Evolutionary conservation across 1,139 yeast species (phyloP).

Genomic region (Yamadazyma sp.): DNA sequence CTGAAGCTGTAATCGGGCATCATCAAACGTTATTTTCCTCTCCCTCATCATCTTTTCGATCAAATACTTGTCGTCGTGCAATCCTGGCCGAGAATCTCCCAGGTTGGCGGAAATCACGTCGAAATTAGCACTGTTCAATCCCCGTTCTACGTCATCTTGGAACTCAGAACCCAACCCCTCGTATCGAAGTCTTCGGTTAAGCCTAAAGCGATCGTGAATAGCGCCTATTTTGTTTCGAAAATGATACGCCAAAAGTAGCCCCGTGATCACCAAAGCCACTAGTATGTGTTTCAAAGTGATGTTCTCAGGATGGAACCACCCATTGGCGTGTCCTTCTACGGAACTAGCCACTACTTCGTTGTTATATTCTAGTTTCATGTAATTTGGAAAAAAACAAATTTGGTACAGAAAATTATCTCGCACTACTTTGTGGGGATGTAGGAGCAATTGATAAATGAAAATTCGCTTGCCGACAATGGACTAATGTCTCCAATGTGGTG

Average conservation of each 20-base stretch:
- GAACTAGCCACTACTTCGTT: constrained; percentile 7
- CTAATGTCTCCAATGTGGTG: too few species aligned
- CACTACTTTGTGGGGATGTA: not conserved
- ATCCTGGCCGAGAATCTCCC: constrained; percentile 59
- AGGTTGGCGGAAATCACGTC: constrained; percentile 49
- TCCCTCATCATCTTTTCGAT: constrained; percentile 57
- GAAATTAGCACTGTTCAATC: constrained; percentile 61
- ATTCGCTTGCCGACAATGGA: too few species aligned
- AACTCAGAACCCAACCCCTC: constrained; percentile 37
- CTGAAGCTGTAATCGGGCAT: constrained; percentile 61
- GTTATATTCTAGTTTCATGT: constrained; percentile 11
- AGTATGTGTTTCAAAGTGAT: constrained; percentile 13
- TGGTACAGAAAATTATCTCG: not conserved
- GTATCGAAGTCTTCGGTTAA: constrained; percentile 22
- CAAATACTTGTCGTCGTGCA: constrained; percentile 51
- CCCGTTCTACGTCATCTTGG: constrained; percentile 61
- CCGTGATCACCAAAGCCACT: constrained; percentile 14
- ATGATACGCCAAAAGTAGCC: constrained; percentile 19
- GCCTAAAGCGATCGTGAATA: constrained; percentile 26
- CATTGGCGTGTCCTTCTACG: constrained; percentile 8
- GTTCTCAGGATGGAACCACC: constrained; percentile 9
- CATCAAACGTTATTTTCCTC: constrained; percentile 56
- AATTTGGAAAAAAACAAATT: too few species aligned
- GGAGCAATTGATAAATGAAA: too few species aligned
- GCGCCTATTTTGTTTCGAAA: constrained; percentile 20